Evolutionary conservation across 2,329 filamentous ascomycete species (phyloP).

Genomic region (Xylariales sp.): DNA sequence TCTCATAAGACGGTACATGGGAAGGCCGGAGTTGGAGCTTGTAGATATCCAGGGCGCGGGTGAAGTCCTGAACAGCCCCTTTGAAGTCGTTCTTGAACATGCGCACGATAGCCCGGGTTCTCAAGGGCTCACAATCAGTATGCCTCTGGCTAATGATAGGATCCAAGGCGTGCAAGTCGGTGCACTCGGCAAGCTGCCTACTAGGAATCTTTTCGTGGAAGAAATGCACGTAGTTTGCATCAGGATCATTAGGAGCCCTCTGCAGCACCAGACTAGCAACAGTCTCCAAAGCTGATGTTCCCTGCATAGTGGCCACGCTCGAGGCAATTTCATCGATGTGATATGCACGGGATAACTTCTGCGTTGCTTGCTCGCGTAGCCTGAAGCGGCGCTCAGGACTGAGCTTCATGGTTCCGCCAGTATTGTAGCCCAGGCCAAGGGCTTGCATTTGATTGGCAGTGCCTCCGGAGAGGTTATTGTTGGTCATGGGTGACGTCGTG

Average conservation of each 20-base stretch:
- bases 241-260: conserved; percentile 60
- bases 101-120: conserved; percentile 70
- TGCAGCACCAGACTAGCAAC: conserved; percentile 70
- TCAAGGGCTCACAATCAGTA: conserved; percentile 59
- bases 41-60: conserved; percentile 54
- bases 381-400: conserved; percentile 73
- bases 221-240: conserved; percentile 86
- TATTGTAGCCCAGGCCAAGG: conserved; percentile 52
- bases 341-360: conserved; percentile 73
- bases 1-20: conserved; percentile 43
- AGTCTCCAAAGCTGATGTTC: conserved; percentile 70
- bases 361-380: conserved; percentile 75
- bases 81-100: conserved; percentile 71
- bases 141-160: conserved; percentile 63
- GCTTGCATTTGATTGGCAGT: conserved; percentile 30
- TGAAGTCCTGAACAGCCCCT: conserved; percentile 66
- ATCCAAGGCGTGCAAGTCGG: conserved; percentile 60
- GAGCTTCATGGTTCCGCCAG: conserved; percentile 58
- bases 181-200: conserved; percentile 66
- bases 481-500: conserved; percentile 59
- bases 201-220: conserved; percentile 88
- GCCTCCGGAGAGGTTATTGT: conserved; percentile 44
- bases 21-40: conserved; percentile 46
- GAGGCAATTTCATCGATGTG: conserved; percentile 77
- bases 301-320: conserved; percentile 80